Base-by-base conservation (phyloP, 1,284 basidiomycete species). In the Thecaphora frezii region DNA sequence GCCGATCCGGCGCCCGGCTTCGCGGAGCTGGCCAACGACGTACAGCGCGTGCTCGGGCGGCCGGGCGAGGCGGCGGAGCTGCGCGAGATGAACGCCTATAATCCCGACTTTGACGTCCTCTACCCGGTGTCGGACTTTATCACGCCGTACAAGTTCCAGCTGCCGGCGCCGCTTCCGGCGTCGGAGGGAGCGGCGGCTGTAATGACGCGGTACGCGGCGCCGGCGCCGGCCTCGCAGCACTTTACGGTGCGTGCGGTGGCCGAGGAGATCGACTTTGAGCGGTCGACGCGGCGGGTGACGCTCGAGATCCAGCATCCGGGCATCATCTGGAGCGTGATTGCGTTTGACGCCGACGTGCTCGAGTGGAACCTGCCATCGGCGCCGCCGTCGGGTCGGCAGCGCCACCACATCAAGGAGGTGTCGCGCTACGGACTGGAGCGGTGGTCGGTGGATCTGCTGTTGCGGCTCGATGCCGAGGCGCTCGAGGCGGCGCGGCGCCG, bases 351-450 rank as follows among this genome's bases (percentile, higher is more conserved):
- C 0, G 89, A 96, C 60, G 90, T 98, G 8, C 79, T 93, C 18
- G 81, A 85, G 51, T 97, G 94, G 94, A 88, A 80, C 56, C 66
- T 82, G 4, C 77, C 80, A 19, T 57, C 54, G 53, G 88, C 90
- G 0, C 67, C 71, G 10, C 74, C 76, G 18, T 46, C 55, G 8
- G 81, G 81, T 44, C 85, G 87, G 58, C 83, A 85, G n/a, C 84
- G 91, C 8, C 94, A 97, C 77, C 90, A 93, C 73, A 85, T 97
- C 80, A 97, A 94, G 78, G 89, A 91, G 77, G 89, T 86, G 0
- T 90, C 89, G 3, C 90, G 89, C 78, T 88, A 89, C 69, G 88
- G 88, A 1, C 84, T 85, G 28, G 84, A 89, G 58, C 82, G 82
- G 0, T 93, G 89, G 86, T 81, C 83, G 0, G 80, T 93, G 50